Evolutionary conservation across 139 green algal genomes (phyloP), one percentile per base, ranked within the genome.

Genomic region (Marvania coccoides): DNA sequence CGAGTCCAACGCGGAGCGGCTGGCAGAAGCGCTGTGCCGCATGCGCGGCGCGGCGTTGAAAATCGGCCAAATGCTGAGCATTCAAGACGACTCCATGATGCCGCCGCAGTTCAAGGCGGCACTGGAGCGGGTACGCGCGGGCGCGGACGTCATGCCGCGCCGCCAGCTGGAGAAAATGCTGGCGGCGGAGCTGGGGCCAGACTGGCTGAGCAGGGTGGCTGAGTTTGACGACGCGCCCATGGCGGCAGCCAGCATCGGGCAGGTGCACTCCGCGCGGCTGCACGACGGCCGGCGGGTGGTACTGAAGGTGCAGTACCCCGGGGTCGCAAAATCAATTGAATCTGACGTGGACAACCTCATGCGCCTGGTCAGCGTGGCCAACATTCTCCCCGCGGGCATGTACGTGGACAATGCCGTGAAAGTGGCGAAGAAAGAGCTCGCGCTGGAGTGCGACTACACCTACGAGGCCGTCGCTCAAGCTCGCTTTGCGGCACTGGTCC

Each of bases 291-390:
- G 78, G 5, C 51, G 58, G 2, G 85, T 90, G 31, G 86, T 81
- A 0, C 84, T 98, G 77, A 96, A 98, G 83, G 81, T 97, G 6
- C 90, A 96, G 77, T 96, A 95, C 76, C 88, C 89, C 14, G 91
- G 91, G 3, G 93, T 98, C 40, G 90, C 92, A 0, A 71, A 81
- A 28, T 91, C 77, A 69, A 97, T 98, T 24, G 67, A 61, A 33
- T 88, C 73, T 57, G 92, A 98, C 72, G 81, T 98, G 47, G 87
- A 97, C 81, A 98, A 98, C 77, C 72, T 98, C 28, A 87, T 94
- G 86, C 77, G 84, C 12, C 73, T 98, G 40, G 83, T 97, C 37
- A 64, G 15, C 47, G 56, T 94, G 7, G 79, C 90, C 26, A 91
- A 95, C 74, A 37, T 96, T 12, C 68, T 97, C 36, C 92, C 92